phyloP scores from a whole-genome alignment of 75 land plant species.

The Picea sitchensis region DNA sequence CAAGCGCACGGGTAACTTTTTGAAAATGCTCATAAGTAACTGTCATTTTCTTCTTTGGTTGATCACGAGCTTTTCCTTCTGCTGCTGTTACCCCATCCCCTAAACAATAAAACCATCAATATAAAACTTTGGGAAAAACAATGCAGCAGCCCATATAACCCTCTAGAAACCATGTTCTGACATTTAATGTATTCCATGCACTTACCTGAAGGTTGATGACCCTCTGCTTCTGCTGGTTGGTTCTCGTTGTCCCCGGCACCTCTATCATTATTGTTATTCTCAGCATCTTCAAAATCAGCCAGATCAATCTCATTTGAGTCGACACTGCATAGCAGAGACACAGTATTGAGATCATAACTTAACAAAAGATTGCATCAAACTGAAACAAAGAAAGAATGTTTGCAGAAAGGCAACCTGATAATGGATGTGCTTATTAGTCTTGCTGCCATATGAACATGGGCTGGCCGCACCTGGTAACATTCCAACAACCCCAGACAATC shows the following conservation, averaged over 20 bases:
- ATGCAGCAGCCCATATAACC: background rate
- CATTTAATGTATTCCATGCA: background rate
- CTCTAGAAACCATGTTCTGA: background rate
- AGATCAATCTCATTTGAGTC: conserved; percentile 94
- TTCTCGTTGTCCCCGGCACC: conserved; percentile 21
- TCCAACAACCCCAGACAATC: background rate
- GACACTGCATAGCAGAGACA: conserved; percentile 58
- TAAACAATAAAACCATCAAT: background rate
- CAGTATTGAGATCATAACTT: background rate
- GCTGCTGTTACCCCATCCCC: background rate
- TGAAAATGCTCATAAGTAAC: conserved; percentile 91
- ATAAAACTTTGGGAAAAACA: background rate
- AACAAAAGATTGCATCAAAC: background rate
- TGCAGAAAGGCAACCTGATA: conserved; percentile 52
- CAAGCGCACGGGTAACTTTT: conserved; percentile 89
- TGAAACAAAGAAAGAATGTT: background rate
- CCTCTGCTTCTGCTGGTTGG: conserved; percentile 14
- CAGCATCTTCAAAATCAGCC: conserved; percentile 68
- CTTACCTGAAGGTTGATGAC: conserved; percentile 1
- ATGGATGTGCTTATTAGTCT: conserved; percentile 90
- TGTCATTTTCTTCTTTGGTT: conserved; percentile 65
- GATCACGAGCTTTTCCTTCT: conserved; percentile 21
- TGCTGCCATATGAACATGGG: conserved; percentile 83
- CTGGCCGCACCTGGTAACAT: conserved; percentile 63
- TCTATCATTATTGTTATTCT: conserved; percentile 25